A percentile compares a stretch with the other conserved stretches of the same genome.
Conservation (phyloP, 768 basidiomycete genomes). For the Calocybe indica region DNA sequence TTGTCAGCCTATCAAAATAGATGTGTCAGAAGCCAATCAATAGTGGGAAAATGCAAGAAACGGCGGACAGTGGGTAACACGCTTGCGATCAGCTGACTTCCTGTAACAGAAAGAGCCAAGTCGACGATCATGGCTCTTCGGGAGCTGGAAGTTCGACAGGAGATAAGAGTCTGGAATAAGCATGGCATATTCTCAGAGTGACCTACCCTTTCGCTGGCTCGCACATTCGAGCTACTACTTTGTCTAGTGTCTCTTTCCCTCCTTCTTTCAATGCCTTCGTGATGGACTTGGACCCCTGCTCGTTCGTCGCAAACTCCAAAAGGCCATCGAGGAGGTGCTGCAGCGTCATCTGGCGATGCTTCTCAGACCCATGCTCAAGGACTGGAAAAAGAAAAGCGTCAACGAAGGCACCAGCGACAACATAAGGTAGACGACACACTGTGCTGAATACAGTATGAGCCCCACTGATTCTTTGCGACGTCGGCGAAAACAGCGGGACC, state of each 20-base stretch:
- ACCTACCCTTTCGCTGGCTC: conserved; percentile 76
- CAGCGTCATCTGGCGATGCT: conserved; percentile 71
- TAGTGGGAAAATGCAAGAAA: neutral
- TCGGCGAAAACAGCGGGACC: conserved; percentile 63
- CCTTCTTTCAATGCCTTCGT: conserved; percentile 85
- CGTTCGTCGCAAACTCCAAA: conserved; percentile 72
- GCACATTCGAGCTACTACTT: conserved; percentile 76
- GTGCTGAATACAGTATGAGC: conserved; percentile 81
- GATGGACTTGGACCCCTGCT: conserved; percentile 85
- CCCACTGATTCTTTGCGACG: conserved; percentile 86
- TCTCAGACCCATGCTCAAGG: conserved; percentile 76
- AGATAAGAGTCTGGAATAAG: neutral
- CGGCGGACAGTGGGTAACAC: conserved; percentile 66
- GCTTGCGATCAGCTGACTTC: conserved; percentile 80
- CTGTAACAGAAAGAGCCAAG: conserved; percentile 75
- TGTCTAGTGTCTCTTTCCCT: conserved; percentile 68
- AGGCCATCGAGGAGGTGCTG: conserved; percentile 73
- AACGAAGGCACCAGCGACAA: neutral
- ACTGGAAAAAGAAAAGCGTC: conserved; percentile 33
- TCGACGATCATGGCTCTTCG: conserved; percentile 85
- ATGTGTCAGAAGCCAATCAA: conserved; percentile 5
- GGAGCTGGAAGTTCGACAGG: conserved; percentile 22
- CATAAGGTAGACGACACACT: conserved; percentile 41
- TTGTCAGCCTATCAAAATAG: conserved; percentile 60
- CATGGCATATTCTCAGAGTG: neutral